These are phyloP conservation scores for Nadsonia starkeyi-henricii DNA, from an alignment of 1,139 yeast genomes.

Conservation along the genomic window DNA sequence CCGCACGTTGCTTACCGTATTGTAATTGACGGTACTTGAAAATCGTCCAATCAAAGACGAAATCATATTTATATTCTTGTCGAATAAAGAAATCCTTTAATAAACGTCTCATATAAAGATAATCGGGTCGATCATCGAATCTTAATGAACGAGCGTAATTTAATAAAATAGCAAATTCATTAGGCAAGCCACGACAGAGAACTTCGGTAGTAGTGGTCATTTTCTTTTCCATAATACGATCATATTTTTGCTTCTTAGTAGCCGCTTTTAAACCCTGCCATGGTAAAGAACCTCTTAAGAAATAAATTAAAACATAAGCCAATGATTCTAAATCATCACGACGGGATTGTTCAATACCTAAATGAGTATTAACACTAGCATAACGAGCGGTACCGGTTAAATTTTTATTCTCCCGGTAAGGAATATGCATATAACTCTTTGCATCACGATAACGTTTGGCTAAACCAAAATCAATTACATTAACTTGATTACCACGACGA, in stretches of 20 bases:
- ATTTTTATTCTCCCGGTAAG: slow-evolving; percentile 90
- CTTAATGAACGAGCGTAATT: slow-evolving; percentile 80
- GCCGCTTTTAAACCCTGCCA: slow-evolving; percentile 99
- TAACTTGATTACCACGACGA: slow-evolving; percentile 86
- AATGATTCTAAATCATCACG: slow-evolving; percentile 93
- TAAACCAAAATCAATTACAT: slow-evolving; percentile 92
- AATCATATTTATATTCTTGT: slow-evolving; percentile 85
- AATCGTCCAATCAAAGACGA: slow-evolving; percentile 94
- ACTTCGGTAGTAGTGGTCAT: slow-evolving; percentile 85
- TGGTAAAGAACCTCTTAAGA: slow-evolving; percentile 88
- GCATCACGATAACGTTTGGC: slow-evolving; percentile 95
- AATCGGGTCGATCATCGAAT: slow-evolving; percentile 95
- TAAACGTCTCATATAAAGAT: slow-evolving; percentile 73
- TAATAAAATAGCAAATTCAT: slow-evolving; percentile 79
- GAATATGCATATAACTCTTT: slow-evolving; percentile 87
- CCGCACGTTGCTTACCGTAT: slow-evolving; percentile 26
- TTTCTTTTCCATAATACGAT: slow-evolving; percentile 91
- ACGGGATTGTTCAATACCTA: slow-evolving; percentile 93
- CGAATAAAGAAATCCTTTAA: slow-evolving; percentile 82
- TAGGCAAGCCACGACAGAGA: slow-evolving; percentile 82
- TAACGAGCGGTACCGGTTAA: slow-evolving; percentile 96
- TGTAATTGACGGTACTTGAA: slow-evolving; percentile 39
- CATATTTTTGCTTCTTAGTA: slow-evolving; percentile 93
- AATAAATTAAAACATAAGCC: slow-evolving; percentile 90
- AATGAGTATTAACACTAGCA: slow-evolving; percentile 88